Percentiles rank a stretch among this genome's conserved stretches.
phyloP scores from a whole-genome alignment of 2,329 filamentous ascomycete species.

The Tothia fuscella region DNA sequence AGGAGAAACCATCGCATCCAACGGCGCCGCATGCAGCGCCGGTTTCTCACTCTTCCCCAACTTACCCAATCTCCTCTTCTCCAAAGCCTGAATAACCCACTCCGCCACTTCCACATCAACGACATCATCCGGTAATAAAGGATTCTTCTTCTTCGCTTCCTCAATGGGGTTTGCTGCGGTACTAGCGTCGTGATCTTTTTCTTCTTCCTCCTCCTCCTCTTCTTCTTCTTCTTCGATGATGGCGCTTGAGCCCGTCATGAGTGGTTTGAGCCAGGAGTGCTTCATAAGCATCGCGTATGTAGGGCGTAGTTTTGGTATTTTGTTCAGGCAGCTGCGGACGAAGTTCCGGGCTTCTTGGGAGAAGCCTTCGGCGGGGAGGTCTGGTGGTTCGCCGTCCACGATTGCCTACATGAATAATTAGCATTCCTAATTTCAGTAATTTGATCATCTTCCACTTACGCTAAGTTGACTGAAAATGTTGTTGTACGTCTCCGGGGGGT shows the following conservation, averaged over 20 bases:
- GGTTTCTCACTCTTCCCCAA: slow-evolving; percentile 52
- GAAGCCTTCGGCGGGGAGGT: slow-evolving; percentile 67
- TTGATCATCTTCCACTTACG: slow-evolving; percentile 47
- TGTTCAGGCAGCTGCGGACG: slow-evolving; percentile 81
- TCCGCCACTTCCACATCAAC: slow-evolving; percentile 72
- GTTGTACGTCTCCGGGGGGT: slow-evolving; percentile 92
- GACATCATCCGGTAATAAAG: slow-evolving; percentile 20
- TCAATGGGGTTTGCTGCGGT: slow-evolving; percentile 12
- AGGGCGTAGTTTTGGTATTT: slow-evolving; percentile 83
- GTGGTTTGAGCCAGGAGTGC: slow-evolving; percentile 72
- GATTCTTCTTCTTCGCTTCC: not conserved
- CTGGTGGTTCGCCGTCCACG: slow-evolving; percentile 90
- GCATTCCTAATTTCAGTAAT: not conserved
- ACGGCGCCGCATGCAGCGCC: slow-evolving; percentile 73
- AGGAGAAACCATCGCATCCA: slow-evolving; percentile 50
- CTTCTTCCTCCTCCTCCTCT: slow-evolving; percentile 17
- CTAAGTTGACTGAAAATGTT: slow-evolving; percentile 97
- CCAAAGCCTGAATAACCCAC: slow-evolving; percentile 68
- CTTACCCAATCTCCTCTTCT: slow-evolving; percentile 49
- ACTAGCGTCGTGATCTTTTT: slow-evolving; percentile 6
- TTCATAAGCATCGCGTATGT: slow-evolving; percentile 82
- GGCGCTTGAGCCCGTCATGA: slow-evolving; percentile 67
- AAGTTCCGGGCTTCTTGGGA: slow-evolving; percentile 75
- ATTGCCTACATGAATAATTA: slow-evolving; percentile 57
- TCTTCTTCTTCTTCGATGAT: slow-evolving; percentile 55